These are phyloP conservation scores for Plasmodium berghei DNA, from an alignment of 169 alveolate genomes.

Conservation along the genomic window DNA sequence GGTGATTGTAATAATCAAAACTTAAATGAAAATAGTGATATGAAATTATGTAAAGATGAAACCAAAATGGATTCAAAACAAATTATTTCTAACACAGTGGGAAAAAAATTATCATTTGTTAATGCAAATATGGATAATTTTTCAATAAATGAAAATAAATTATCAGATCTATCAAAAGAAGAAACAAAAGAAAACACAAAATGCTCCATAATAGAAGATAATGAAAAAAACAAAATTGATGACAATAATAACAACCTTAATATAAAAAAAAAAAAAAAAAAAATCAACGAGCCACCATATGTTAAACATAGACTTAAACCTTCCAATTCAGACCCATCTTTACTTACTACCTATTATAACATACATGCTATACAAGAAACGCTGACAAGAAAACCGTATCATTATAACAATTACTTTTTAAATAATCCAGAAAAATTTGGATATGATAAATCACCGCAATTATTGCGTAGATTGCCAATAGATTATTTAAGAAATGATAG, in stretches of 20 bases:
- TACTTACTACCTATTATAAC: constrained; percentile 79
- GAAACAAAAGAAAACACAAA: too few relatives aligned
- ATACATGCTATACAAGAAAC: constrained; percentile 84
- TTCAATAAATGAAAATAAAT: neutral
- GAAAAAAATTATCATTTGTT: too few relatives aligned
- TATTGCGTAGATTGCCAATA: constrained; percentile 45
- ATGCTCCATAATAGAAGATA: neutral
- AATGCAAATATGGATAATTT: neutral
- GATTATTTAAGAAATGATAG: constrained; percentile 47
- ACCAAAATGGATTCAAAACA: too few relatives aligned
- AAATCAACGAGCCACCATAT: constrained; percentile 74
- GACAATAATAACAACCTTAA: too few relatives aligned
- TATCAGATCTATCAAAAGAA: neutral
- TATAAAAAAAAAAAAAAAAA: constrained; percentile 20
- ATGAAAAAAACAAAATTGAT: neutral
- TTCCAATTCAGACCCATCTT: constrained; percentile 83
- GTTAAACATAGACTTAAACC: constrained; percentile 80
- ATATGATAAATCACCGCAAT: constrained; percentile 18
- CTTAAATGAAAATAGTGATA: too few relatives aligned
- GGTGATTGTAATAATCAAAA: too few relatives aligned
- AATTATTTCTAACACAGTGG: too few relatives aligned
- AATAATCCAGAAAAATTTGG: constrained; percentile 70
- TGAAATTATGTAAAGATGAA: too few relatives aligned
- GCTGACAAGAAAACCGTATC: constrained; percentile 79
- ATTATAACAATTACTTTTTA: constrained; percentile 74